Conservation (phyloP, 768 basidiomycete genomes). For the Suillus cothurnatus region DNA sequence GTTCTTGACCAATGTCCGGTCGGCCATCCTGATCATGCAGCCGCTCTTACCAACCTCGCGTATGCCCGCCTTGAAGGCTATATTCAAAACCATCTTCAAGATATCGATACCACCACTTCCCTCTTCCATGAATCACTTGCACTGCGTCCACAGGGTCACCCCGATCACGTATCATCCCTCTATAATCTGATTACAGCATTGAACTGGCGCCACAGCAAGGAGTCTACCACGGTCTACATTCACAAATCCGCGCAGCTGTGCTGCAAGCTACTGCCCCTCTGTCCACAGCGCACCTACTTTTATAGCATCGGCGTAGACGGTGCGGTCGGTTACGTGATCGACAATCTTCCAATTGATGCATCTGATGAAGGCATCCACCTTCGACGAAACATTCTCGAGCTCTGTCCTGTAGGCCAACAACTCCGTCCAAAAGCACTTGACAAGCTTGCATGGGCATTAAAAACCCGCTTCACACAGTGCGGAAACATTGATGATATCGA, state of each 20-base stretch:
- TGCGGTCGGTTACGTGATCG: neutral
- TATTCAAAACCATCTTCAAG: neutral
- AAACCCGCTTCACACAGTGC: no score
- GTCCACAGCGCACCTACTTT: neutral
- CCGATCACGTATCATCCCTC: constrained; percentile 8
- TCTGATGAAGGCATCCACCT: constrained; percentile 1
- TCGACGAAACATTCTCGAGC: neutral
- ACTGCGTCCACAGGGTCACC: constrained; percentile 9
- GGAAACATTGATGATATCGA: constrained; percentile 13
- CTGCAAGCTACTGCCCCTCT: neutral
- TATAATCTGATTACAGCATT: constrained; percentile 17
- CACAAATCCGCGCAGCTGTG: constrained; percentile 12
- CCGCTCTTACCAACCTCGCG: constrained; percentile 3
- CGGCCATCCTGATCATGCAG: neutral
- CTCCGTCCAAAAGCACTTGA: neutral
- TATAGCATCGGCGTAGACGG: neutral
- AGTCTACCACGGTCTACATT: constrained; percentile 12
- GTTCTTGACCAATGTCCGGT: neutral
- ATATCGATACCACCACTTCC: neutral
- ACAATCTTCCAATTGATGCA: neutral
- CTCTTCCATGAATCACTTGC: constrained; percentile 6
- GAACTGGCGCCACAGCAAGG: constrained; percentile 10
- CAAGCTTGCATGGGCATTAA: no score
- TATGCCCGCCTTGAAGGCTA: constrained; percentile 1
- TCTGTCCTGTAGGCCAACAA: neutral